Base-by-base conservation (phyloP, 2,329 filamentous ascomycete genomes). In the Fusarium falciforme region DNA sequence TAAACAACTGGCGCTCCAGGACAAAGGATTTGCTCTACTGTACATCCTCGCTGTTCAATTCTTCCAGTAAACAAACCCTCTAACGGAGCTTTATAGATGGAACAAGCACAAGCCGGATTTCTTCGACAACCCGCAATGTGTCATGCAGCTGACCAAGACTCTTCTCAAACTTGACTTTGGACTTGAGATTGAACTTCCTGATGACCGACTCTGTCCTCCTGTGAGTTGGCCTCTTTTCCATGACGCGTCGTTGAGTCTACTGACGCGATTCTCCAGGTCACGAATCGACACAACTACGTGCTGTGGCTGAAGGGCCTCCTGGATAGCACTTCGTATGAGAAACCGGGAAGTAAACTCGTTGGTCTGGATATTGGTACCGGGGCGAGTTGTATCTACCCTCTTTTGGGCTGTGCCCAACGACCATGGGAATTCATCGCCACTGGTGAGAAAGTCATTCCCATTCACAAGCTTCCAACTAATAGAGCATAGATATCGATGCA, bases 321-420 rank as follows among this genome's bases (percentile, higher is more conserved):
- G 8, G 94, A 97, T 78, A 92, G 90, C 1, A 93, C 92, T 0
- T 85, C 84, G 0, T 92, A 90, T 74, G 83, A 87, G 3, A 78
- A 81, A 4, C 79, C 81, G 3, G 79, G 79, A 1, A 84, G 89
- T n/a, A 83, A 87, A 47, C 85, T 94, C 3, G 80, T 88, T 0
- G 95, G 96, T 0, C 83, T 98, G 3, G 95, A 98, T 75, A 92
- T 98, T 71, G 96, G 96, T 44, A 97, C 95, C 1, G 96, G 96
- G 2, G 94, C 96, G 17, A 97, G 94, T 76, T 93, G 93, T 77
- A 97, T 99, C 76, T 99, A 98, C 79, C 93, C 95, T 3, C 88
- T 98, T 2, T 87, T 99, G 1, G 94, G 92, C 22, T 94, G 93
- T 76, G 82, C 86, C 0, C 89, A 93, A 68, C 88, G 93, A 1